Base-by-base conservation (phyloP, 2,329 filamentous ascomycete species). In the Aspergillus ibericus region DNA sequence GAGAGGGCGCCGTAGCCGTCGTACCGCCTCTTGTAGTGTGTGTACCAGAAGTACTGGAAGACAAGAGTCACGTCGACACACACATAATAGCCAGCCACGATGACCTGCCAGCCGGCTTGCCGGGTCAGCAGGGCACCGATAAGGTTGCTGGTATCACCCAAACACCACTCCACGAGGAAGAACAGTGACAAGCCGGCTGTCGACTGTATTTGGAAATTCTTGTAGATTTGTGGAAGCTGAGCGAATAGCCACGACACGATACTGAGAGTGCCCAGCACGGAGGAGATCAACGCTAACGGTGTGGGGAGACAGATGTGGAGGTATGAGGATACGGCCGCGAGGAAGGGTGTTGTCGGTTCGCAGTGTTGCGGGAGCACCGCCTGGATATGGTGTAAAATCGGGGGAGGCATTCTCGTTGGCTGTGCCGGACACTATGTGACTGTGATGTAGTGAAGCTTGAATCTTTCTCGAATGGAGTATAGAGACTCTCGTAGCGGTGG, bases 191-290 rank as follows among this genome's bases (percentile, higher is more conserved):
- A 70, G 0, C 87, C 86, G 1, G 85, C 85, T 0, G 86, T 88
- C 12, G 85, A 88, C 66, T 86, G 81, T 18, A 88, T 71, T 53
- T 79, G 79, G 69, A 85, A 85, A 69, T 89, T 89, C 76, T 88
- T 88, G 75, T 84, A 87, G 62, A 89, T 88, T 67, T 89, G 87
- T 1, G 87, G 87, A 27, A 89, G 76, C 70, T 89, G 87, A 12
- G 87, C 87, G 69, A 88, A 89, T 2, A 89, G 80, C 87, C 87
- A 89, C 44, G 86, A 84, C 52, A 87, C 65, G 60, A 89, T 89
- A 67, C 85, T 88, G 60, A 86, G 75, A 0, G 79, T 81, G 18
- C 87, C 87, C 54, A 88, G 78, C 2, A 82, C 61, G 5, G 84
- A 85, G 20, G 87, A 89, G 58, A 86, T 62, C 59, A 88, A 79